Evolutionary conservation across 108 stramenopile genomes (phyloP).

Genomic region (Conticribra guillardii): DNA sequence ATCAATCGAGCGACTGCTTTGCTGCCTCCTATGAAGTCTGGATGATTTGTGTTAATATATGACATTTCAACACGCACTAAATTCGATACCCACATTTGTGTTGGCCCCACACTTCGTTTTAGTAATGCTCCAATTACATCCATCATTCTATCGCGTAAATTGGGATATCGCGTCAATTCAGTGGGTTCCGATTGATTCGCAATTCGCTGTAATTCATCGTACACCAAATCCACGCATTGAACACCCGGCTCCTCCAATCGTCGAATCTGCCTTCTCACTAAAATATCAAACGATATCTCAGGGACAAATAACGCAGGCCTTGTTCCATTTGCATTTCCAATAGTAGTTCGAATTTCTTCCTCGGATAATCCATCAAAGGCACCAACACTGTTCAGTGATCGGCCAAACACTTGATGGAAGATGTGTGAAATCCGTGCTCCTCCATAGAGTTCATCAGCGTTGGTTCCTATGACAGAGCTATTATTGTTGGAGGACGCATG

Average conservation of each 20-base stretch:
- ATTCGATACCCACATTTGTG: slow-evolving; percentile 95
- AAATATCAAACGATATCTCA: slow-evolving; percentile 95
- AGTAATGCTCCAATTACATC: slow-evolving; percentile 83
- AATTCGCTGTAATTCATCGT: slow-evolving; percentile 95
- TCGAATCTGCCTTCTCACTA: slow-evolving; percentile 93
- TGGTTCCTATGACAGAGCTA: slow-evolving; percentile 23
- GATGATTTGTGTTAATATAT: slow-evolving; percentile 98
- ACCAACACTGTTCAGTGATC: slow-evolving; percentile 85
- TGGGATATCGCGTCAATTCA: slow-evolving; percentile 92
- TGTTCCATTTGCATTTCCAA: slow-evolving; percentile 95
- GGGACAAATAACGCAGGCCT: slow-evolving; percentile 96
- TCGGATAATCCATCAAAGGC: slow-evolving; percentile 95
- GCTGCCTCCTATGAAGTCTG: slow-evolving; percentile 97
- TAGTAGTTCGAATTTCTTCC: slow-evolving; percentile 97
- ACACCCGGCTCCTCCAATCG: slow-evolving; percentile 93
- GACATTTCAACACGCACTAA: slow-evolving; percentile 95
- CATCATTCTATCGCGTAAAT: slow-evolving; percentile 90
- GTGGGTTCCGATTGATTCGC: slow-evolving; percentile 86
- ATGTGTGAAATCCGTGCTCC: slow-evolving; percentile 95
- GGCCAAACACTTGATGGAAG: slow-evolving; percentile 93
- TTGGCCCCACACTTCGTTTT: slow-evolving; percentile 76
- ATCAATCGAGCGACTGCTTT: slow-evolving; percentile 87
- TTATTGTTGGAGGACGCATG: slow-evolving; percentile 1
- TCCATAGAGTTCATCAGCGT: slow-evolving; percentile 93
- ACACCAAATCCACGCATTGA: slow-evolving; percentile 95